Evolutionary conservation across 768 basidiomycete species (phyloP), one percentile per base, ranked within the genome.

Genomic region (Kwoniella dendrophila): DNA sequence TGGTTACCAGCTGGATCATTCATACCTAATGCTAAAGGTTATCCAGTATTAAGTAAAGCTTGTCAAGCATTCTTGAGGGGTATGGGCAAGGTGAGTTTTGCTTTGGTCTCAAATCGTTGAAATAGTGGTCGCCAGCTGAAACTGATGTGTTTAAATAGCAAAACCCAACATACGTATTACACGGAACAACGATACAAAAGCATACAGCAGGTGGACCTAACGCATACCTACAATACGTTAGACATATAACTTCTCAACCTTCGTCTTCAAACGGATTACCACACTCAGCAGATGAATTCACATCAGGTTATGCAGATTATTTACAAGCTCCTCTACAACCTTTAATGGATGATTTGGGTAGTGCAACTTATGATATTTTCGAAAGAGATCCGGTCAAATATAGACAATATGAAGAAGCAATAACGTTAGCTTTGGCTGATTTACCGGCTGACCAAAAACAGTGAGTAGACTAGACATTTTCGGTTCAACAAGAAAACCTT

Each of bases 351-450:
- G 94, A 99, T 80, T 80, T 99, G 57, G 91, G 90, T 74, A 94
- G 92, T 70, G 85, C 88, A 67, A 97, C 93, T 11, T 99, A 99
- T 79, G 92, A 98, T 75, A 92, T 91, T 2, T 99, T 99, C 73
- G 96, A 99, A 74, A 86, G 92, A 76, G 96, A 98, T 81, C 95
- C 96, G 2, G 87, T 98, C 63, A 99, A 99, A 79, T 99, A 99
- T 76, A 80, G 84, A 58, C 88, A 91, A 71, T 99, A 99, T 76
- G 96, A 99, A 81, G 90, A 95, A 84, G 93, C 93, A 3, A 86
- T 94, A 68, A 90, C 84, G 70, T 82, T 83, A 56, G 93, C 93
- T 16, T 81, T 99, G 71, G 70, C 83, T 40, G 92, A 95, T 66
- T 84, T 89, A 80, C 84, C 86, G 0, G 77, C 81, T 4, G 82